A percentile compares a stretch with the other conserved stretches of the same genome.
These are phyloP conservation scores for Saccharomyces pastorianus DNA, from an alignment of 1,139 yeast species.

Conservation along the genomic window DNA sequence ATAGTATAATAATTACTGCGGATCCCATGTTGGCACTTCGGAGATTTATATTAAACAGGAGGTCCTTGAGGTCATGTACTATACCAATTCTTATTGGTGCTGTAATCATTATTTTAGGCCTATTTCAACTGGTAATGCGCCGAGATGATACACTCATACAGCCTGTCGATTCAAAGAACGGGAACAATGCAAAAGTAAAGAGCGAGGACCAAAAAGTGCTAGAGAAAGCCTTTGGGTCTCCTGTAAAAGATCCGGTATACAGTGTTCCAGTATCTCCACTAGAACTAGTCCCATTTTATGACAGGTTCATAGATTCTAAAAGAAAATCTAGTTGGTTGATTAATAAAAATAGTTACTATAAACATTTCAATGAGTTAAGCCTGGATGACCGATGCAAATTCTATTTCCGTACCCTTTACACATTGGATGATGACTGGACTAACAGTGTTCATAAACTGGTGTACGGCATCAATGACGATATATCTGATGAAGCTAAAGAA, in stretches of 20 bases:
- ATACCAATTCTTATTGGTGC: background rate
- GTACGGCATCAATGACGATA: conserved; percentile 11
- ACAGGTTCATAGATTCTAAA: conserved; percentile 2
- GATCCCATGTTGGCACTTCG: background rate
- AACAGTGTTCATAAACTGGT: conserved; percentile 9
- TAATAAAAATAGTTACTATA: conserved; percentile 4
- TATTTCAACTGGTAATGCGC: background rate
- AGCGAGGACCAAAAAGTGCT: background rate
- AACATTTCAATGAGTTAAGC: conserved; percentile 9
- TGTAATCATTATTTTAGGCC: background rate
- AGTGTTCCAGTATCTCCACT: conserved; percentile 8
- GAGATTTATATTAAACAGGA: background rate
- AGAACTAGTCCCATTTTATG: conserved; percentile 11
- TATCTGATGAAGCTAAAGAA: background rate
- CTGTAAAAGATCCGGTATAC: background rate
- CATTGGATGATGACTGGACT: conserved; percentile 13
- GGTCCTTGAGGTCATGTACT: background rate
- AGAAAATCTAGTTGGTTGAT: conserved; percentile 8
- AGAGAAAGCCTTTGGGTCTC: background rate
- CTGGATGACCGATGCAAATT: conserved; percentile 10
- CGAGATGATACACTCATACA: background rate
- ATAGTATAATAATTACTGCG: background rate
- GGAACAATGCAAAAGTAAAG: background rate
- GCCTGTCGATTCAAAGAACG: background rate
- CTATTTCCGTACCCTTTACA: conserved; percentile 13